A percentile compares a stretch with the other conserved stretches of the same genome.
phyloP scores from a whole-genome alignment of 2,329 filamentous ascomycete genomes.

The Hymenoscyphus albidus region DNA sequence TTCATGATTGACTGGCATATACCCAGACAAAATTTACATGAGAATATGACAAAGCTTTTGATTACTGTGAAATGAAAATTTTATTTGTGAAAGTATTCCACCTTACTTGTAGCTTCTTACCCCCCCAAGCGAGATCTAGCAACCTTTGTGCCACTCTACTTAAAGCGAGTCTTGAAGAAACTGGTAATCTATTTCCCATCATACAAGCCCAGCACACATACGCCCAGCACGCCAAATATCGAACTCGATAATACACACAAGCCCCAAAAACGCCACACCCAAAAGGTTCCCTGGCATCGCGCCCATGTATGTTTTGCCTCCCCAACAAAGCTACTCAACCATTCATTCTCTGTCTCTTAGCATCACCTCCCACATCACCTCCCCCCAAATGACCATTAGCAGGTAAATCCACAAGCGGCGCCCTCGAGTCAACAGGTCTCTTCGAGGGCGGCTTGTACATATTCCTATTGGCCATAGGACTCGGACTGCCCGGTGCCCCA shows the following conservation, averaged over 20 bases:
- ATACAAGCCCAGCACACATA: conserved; percentile 1
- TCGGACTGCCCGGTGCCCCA: conserved; percentile 52
- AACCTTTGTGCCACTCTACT: background rate
- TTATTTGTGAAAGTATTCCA: background rate
- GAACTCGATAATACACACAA: conserved; percentile 10
- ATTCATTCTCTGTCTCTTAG: conserved; percentile 35
- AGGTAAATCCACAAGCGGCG: conserved; percentile 30
- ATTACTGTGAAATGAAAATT: background rate
- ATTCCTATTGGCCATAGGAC: conserved; percentile 55
- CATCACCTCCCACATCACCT: conserved; percentile 24
- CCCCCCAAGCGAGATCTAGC: background rate
- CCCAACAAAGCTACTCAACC: conserved; percentile 9
- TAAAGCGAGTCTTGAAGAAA: background rate
- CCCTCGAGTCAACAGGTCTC: conserved; percentile 27
- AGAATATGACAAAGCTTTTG: background rate
- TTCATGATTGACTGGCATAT: background rate
- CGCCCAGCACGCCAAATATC: conserved; percentile 3
- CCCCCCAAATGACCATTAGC: conserved; percentile 27
- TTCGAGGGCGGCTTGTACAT: conserved; percentile 56
- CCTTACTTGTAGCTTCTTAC: background rate
- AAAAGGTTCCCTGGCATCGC: background rate
- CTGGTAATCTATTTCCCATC: background rate
- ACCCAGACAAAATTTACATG: background rate
- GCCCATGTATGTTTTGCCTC: background rate
- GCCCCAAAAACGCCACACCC: conserved; percentile 11